A percentile compares a stretch with the other conserved stretches of the same genome.
These are phyloP conservation scores for Kwoniella shandongensis DNA, from an alignment of 768 basidiomycete species.

Conservation along the genomic window DNA sequence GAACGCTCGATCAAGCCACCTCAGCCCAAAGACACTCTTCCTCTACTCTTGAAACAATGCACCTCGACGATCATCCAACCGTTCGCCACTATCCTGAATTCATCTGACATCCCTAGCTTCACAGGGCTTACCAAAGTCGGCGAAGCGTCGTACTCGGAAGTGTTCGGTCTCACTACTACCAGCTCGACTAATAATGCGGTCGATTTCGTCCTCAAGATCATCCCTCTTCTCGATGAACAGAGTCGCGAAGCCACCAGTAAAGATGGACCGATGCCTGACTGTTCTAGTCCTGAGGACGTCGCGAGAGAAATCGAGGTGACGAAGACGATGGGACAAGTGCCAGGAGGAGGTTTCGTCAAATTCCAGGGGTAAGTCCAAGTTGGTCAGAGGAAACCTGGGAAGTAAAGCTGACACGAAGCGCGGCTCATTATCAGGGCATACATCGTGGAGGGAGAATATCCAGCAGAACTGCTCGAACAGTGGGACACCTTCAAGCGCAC, in stretches of 20 bases:
- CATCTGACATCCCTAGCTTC: conserved; percentile 22
- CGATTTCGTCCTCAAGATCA: conserved; percentile 44
- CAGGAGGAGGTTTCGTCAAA: conserved; percentile 72
- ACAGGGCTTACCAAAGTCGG: conserved; percentile 77
- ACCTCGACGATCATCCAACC: neutral
- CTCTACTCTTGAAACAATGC: conserved; percentile 1
- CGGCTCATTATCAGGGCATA: conserved; percentile 62
- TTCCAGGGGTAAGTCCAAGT: conserved; percentile 58
- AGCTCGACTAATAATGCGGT: neutral
- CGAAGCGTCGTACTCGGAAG: conserved; percentile 95
- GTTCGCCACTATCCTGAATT: conserved; percentile 10
- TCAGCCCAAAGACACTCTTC: neutral
- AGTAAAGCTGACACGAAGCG: neutral
- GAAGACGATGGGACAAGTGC: conserved; percentile 63
- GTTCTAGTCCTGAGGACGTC: conserved; percentile 37
- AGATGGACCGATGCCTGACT: conserved; percentile 50
- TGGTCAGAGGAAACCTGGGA: too few species aligned
- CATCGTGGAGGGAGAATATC: conserved; percentile 82
- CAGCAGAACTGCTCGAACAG: conserved; percentile 68
- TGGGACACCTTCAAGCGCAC: conserved; percentile 81
- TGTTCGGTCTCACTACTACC: conserved; percentile 60
- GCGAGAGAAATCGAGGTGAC: conserved; percentile 51
- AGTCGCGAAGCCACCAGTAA: conserved; percentile 65
- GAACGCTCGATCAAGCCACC: neutral
- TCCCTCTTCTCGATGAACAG: conserved; percentile 29